A percentile compares a stretch with the other conserved stretches of the same genome.
phyloP scores from a whole-genome alignment of 129 eudicot genomes.

The Flaveria trinervia region DNA sequence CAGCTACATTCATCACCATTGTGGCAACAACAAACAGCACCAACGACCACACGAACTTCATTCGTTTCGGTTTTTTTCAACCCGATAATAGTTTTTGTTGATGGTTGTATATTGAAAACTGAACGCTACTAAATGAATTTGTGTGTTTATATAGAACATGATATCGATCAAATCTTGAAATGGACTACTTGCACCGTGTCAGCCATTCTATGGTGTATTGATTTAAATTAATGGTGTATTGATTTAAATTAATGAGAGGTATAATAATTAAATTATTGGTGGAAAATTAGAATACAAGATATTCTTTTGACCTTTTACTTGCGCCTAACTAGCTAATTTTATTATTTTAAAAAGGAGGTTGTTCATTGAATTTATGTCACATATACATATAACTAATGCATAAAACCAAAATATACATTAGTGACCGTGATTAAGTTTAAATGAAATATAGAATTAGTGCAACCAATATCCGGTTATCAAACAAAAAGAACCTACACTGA shows the following conservation, averaged over 20 bases:
- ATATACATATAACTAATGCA: too few relatives aligned
- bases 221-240: not conserved
- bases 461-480: too few relatives aligned
- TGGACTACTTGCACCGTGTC: conserved; percentile 77
- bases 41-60: conserved; percentile 37
- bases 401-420: too few relatives aligned
- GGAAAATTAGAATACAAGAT: not conserved
- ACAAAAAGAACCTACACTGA: too few relatives aligned
- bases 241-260: not conserved
- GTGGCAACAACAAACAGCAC: conserved; percentile 44
- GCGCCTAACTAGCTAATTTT: not conserved
- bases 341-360: too few relatives aligned
- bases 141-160: conserved; percentile 17
- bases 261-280: not conserved
- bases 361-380: too few relatives aligned
- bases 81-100: not conserved
- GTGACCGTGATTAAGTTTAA: too few relatives aligned
- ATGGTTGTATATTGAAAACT: conserved; percentile 3
- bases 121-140: conserved; percentile 14
- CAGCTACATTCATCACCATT: conserved; percentile 22
- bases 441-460: too few relatives aligned
- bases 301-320: not conserved
- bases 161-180: conserved; percentile 16
- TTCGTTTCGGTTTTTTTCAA: conserved; percentile 8
- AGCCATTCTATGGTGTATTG: conserved; percentile 29